phyloP scores from a whole-genome alignment of 257 asterid species.

The Paraleonurus japonicus region DNA sequence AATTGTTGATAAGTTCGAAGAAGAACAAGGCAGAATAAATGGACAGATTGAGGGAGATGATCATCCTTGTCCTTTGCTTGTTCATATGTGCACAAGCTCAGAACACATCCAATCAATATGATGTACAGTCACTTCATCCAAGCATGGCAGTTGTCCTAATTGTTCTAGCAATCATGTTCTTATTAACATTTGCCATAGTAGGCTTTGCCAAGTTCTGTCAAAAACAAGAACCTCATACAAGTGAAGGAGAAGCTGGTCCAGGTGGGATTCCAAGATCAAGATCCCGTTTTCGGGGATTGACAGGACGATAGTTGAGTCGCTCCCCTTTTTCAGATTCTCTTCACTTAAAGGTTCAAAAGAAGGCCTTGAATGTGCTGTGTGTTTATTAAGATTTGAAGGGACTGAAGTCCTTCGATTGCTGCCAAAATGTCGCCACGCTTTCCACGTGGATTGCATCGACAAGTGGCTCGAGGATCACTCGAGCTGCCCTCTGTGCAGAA shows the following conservation, averaged over 20 bases:
- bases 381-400: constrained; percentile 46
- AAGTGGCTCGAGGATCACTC: constrained; percentile 55
- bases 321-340: constrained; percentile 53
- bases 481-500: constrained; percentile 53
- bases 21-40: constrained; percentile 11
- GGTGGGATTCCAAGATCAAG: constrained; percentile 12
- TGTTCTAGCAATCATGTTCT: constrained; percentile 37
- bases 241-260: constrained; percentile 13
- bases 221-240: background rate
- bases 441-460: constrained; percentile 52
- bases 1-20: background rate
- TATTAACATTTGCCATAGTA: constrained; percentile 36
- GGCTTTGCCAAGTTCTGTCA: constrained; percentile 45
- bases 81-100: constrained; percentile 39
- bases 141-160: constrained; percentile 36
- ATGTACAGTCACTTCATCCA: constrained; percentile 32
- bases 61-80: constrained; percentile 20
- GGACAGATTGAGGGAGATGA: constrained; percentile 1
- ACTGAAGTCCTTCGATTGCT: constrained; percentile 47
- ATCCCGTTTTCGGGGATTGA: constrained; percentile 48
- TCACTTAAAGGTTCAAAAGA: constrained; percentile 47
- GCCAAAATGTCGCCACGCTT: constrained; percentile 52
- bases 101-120: constrained; percentile 15
- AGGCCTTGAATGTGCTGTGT: constrained; percentile 53
- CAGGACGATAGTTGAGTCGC: constrained; percentile 37